Base-by-base conservation (phyloP, 2,329 filamentous ascomycete genomes). In the Elsinoe fawcettii region DNA sequence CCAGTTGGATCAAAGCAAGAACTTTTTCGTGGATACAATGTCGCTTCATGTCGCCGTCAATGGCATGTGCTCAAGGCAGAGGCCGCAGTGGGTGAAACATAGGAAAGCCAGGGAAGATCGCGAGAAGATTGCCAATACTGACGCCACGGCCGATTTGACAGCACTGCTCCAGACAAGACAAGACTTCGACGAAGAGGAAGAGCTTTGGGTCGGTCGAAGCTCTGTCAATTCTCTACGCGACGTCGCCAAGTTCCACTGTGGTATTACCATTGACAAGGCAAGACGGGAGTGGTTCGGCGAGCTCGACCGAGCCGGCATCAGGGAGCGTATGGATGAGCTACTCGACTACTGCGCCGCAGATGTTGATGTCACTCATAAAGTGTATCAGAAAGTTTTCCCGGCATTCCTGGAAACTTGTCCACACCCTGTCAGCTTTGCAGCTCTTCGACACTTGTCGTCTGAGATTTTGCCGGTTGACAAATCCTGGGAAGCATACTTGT, bases 21-120 rank as follows among this genome's bases (percentile, higher is more conserved):
- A 90, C 64, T 86, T 83, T 43, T 99, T 96, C 68, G 73, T 99
- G 54, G 93, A 99, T 69, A 99, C 93, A 27, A 99, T 99, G 93
- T 97, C 92, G 1, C 76, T 99, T 18, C 93, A 99, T 69, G 92
- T 96, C 6, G 95, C 95, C 2, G 92, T 96, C 22, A 99, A 99
- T 68, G 93, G 93, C 61, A 99, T 99, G 93, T 99, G 93, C 72
- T 97, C 93, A 20, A 86, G 88, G 63, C 93, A 99, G 71, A 82
- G 93, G 51, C 93, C 95, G 7, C 96, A 89, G 0, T 99, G 93
- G 93, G 90, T 96, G 85, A 95, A 89, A 70, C 89, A 96, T 71
- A 88, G 90, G 69, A 99, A 99, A 74, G 90, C 86, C 62, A 81
- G 86, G 58, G 92, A 97, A 67, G 66, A 92, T 46, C 79, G 89